Evolutionary conservation across 2,329 filamentous ascomycete species (phyloP).

Genomic region (Rhynchosporium graminicola): DNA sequence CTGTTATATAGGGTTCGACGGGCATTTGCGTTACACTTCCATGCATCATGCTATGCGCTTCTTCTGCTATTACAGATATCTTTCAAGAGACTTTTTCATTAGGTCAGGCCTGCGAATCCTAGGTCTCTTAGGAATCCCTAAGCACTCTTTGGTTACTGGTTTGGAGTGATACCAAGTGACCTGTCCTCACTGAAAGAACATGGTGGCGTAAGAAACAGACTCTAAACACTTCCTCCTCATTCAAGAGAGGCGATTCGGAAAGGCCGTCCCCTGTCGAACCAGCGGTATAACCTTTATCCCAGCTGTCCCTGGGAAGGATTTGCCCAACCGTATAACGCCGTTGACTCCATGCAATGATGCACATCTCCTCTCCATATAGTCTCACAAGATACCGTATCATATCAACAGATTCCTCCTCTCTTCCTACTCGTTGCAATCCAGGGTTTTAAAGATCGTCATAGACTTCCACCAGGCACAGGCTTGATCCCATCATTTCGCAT

Average conservation of each 20-base stretch:
- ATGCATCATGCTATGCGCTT: background rate
- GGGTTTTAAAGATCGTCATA: conserved; percentile 16
- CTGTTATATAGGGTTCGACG: background rate
- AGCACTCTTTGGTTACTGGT: too few species aligned
- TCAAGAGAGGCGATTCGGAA: too few species aligned
- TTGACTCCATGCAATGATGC: background rate
- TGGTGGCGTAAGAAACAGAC: too few species aligned
- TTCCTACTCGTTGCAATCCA: too few species aligned
- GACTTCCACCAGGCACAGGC: conserved; percentile 32
- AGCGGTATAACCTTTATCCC: too few species aligned
- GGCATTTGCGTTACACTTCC: background rate
- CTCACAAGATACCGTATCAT: background rate
- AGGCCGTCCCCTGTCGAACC: too few species aligned
- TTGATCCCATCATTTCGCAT: conserved; percentile 41
- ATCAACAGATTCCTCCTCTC: background rate
- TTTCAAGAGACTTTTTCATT: background rate
- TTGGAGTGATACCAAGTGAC: too few species aligned
- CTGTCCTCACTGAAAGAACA: too few species aligned
- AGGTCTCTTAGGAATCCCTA: background rate
- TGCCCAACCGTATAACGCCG: background rate
- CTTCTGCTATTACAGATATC: background rate
- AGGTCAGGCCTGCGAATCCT: background rate
- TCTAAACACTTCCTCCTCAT: too few species aligned
- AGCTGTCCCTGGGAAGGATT: too few species aligned
- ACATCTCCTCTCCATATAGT: background rate